phyloP scores from a whole-genome alignment of 495 filamentous ascomycete species.

The Elasticomyces elasticus region DNA sequence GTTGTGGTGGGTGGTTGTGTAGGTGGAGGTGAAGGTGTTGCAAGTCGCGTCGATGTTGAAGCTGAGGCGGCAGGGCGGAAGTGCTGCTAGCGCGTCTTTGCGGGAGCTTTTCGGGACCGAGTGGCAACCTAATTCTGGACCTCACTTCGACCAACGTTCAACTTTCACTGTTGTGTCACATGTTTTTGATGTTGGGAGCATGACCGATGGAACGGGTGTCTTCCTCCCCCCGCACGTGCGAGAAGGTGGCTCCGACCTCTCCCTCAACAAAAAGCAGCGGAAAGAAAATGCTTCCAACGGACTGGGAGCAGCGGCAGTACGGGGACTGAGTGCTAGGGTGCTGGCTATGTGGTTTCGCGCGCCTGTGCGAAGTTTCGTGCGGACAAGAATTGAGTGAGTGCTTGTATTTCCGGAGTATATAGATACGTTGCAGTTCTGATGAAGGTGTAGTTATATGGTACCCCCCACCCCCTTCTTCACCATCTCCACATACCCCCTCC shows the following conservation, averaged over 20 bases:
- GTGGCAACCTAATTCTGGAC: too few relatives aligned
- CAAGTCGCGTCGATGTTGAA: background rate
- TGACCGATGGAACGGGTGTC: constrained; percentile 8
- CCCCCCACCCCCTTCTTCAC: background rate
- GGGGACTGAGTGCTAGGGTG: constrained; percentile 66
- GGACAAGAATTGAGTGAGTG: constrained; percentile 76
- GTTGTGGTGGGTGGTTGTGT: constrained; percentile 4
- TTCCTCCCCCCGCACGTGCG: constrained; percentile 5
- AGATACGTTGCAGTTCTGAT: constrained; percentile 6
- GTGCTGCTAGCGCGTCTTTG: too few relatives aligned
- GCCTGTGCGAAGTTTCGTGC: constrained; percentile 82
- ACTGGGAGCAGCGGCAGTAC: constrained; percentile 64
- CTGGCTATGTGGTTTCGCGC: constrained; percentile 84
- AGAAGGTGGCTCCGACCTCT: constrained; percentile 8
- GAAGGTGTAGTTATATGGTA: constrained; percentile 48
- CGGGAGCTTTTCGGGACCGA: too few relatives aligned
- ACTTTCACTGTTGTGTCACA: background rate
- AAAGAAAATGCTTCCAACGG: constrained; percentile 64
- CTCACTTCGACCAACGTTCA: background rate
- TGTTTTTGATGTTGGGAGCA: too few relatives aligned
- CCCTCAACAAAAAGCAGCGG: constrained; percentile 12
- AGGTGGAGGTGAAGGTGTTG: background rate
- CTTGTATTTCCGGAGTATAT: too few relatives aligned
- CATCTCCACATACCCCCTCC: constrained; percentile 1
- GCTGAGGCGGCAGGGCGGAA: too few relatives aligned